phyloP scores from a whole-genome alignment of 2,329 filamentous ascomycete genomes.

The Geoglossum cookeanum region DNA sequence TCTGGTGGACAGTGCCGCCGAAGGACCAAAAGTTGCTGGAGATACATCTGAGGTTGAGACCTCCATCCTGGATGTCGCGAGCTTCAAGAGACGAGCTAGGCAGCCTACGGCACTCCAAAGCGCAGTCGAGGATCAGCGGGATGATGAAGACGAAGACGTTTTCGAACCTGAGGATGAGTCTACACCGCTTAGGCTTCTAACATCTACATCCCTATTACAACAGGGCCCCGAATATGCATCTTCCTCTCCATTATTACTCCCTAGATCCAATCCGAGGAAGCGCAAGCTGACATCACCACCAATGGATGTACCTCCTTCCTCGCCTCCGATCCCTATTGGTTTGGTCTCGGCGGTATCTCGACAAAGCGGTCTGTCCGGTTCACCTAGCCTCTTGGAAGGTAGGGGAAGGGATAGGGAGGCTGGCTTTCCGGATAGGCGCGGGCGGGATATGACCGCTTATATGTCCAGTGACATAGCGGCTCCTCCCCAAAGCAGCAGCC shows the following conservation, averaged over 20 bases:
- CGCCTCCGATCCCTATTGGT: neutral
- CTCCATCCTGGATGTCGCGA: conserved; percentile 29
- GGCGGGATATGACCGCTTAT: neutral
- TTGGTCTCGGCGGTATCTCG: neutral
- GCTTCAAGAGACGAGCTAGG: conserved; percentile 29
- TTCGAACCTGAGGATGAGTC: conserved; percentile 47
- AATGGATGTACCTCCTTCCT: neutral
- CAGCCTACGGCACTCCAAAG: conserved; percentile 29
- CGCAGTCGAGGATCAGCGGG: conserved; percentile 17
- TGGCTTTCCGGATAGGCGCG: neutral
- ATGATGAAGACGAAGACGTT: conserved; percentile 24
- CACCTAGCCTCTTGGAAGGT: neutral
- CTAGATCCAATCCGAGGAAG: conserved; percentile 22
- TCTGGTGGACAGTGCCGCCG: neutral
- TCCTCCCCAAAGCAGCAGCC: conserved; percentile 11
- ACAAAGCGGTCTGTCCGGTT: neutral
- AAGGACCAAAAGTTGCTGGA: neutral
- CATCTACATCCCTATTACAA: conserved; percentile 13
- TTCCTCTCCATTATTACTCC: conserved; percentile 14
- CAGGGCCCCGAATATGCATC: conserved; percentile 11
- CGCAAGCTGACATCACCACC: neutral
- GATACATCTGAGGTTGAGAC: conserved; percentile 18
- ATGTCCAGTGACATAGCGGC: neutral
- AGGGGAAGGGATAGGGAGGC: neutral
- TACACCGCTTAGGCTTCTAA: conserved; percentile 39